These are phyloP conservation scores for Adansonia rubrostipa DNA, from an alignment of 441 rosid genomes.

Conservation along the genomic window DNA sequence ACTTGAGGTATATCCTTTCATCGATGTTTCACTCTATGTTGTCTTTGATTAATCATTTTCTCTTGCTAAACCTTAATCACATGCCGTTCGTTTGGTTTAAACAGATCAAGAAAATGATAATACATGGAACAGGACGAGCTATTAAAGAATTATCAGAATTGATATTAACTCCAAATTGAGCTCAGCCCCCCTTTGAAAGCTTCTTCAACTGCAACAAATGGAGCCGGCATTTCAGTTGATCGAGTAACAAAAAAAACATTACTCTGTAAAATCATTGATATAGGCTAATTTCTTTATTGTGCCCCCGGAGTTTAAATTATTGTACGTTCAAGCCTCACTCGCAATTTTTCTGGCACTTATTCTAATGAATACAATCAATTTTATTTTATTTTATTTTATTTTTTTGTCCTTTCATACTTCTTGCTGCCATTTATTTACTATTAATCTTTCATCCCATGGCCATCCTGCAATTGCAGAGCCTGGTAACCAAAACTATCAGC, in stretches of 20 bases:
- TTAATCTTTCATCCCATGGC: background rate
- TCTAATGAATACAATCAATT: too few species aligned
- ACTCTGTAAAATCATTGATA: background rate
- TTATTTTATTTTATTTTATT: too few species aligned
- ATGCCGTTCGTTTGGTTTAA: background rate
- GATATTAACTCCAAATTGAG: background rate
- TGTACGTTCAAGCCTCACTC: background rate
- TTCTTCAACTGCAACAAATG: constrained; percentile 16
- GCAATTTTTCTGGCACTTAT: background rate
- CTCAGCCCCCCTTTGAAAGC: background rate
- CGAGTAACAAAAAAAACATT: background rate
- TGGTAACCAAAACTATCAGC: background rate
- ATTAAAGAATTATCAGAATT: constrained; percentile 44
- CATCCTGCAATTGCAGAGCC: background rate
- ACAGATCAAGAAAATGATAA: constrained; percentile 84
- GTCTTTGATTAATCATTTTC: background rate
- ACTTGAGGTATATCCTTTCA: constrained; percentile 60
- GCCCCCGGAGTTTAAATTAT: background rate
- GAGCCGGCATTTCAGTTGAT: background rate
- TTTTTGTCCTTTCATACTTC: background rate
- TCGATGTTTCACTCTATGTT: background rate
- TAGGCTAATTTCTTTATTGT: background rate
- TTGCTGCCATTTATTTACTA: background rate
- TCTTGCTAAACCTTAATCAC: background rate
- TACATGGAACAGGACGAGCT: constrained; percentile 60